Percentiles rank a stretch among this genome's conserved stretches.
Evolutionary conservation across 2,329 filamentous ascomycete genomes (phyloP).

Genomic region (Coniosporium uncinatum): DNA sequence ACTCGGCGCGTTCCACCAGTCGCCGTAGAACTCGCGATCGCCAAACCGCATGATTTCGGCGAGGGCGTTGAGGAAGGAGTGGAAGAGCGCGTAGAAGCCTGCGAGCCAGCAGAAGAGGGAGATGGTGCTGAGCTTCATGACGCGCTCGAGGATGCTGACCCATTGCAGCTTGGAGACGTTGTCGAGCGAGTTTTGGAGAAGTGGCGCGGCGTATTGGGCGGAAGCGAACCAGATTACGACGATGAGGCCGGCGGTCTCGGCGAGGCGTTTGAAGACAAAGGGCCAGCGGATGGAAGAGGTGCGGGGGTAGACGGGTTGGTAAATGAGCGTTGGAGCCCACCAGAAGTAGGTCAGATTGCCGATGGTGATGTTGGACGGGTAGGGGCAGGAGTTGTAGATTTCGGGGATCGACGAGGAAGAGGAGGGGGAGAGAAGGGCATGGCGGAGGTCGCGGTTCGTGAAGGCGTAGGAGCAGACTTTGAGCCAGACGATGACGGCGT

Average conservation of each 20-base stretch:
- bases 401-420: constrained; percentile 61
- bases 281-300: constrained; percentile 77
- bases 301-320: constrained; percentile 94
- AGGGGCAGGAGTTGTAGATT: constrained; percentile 78
- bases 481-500: constrained; percentile 93
- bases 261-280: constrained; percentile 79
- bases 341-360: constrained; percentile 91
- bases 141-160: constrained; percentile 76
- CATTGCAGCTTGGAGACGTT: constrained; percentile 80
- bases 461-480: constrained; percentile 96
- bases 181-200: constrained; percentile 83
- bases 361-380: constrained; percentile 87
- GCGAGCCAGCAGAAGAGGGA: constrained; percentile 96
- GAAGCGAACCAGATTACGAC: constrained; percentile 95
- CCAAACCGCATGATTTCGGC: constrained; percentile 89
- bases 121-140: constrained; percentile 95
- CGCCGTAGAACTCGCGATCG: constrained; percentile 91
- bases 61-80: constrained; percentile 85
- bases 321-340: constrained; percentile 95
- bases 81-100: constrained; percentile 95
- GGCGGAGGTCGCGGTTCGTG: constrained; percentile 91
- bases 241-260: constrained; percentile 70
- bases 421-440: constrained; percentile 78
- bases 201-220: constrained; percentile 89
- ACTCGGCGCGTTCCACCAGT: constrained; percentile 89